Base-by-base conservation (phyloP, 2,329 filamentous ascomycete genomes). In the Lecanicillium sp. region DNA sequence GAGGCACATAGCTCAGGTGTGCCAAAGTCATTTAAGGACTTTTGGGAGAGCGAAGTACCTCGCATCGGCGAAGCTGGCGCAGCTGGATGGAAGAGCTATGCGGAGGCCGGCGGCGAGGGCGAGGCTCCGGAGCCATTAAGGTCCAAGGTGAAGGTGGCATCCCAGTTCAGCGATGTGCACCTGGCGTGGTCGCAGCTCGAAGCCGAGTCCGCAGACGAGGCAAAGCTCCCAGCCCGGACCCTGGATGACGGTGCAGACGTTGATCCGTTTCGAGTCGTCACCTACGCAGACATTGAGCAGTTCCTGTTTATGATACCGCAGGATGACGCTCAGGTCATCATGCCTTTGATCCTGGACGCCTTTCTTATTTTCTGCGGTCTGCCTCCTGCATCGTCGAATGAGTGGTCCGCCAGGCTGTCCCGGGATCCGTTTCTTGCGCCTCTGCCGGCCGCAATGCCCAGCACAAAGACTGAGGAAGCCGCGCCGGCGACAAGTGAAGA, bases 41-140 rank as follows among this genome's bases (percentile, higher is more conserved):
- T 93, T 54, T 97, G 93, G 93, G 89, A 95, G 51, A 87, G 82
- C 49, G 91, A 96, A 60, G 74, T 81, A 1, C 72, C 86, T 0
- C 79, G 91, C 5, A 77, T 95, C 46, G 91, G 91, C 9, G 91
- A 97, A 56, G 59, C 67, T 1, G 73, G 71, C 2, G 83, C 88
- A 3, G 71, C 74, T 52, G 89, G 90, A 1, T 96, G 90, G 90
- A 62, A 58, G 2, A 58, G 68, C n/a, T 82, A 73, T 54, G 64
- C 69, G 12, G 58, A 63, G n/a, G 59, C 56, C 14, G 60, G 51
- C 2, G 66, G 59, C 12, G 51, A 61, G 49, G 61, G 60, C 14
- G 71, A 75, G 26, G 59, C 68, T 2, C 71, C 73, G 2, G 70
- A 74, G 33, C 58, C 62, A 5, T 43, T 36, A 9, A 51, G 8